These are phyloP conservation scores for Globisporangium acanthophoron DNA, from an alignment of 352 stramenopile genomes.

Conservation along the genomic window DNA sequence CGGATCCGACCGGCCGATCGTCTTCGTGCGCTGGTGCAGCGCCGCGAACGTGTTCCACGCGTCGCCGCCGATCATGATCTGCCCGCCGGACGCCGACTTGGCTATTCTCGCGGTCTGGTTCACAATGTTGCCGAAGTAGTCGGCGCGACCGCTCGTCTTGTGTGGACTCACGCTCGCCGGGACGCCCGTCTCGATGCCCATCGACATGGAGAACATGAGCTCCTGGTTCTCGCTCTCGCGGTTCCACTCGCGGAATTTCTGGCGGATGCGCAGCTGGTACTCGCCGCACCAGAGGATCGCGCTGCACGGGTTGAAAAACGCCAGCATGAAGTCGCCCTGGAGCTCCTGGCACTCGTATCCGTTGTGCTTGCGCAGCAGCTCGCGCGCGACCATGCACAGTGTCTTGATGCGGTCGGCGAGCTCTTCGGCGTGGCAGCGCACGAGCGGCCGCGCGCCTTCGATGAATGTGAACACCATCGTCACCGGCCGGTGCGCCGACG, in stretches of 20 bases:
- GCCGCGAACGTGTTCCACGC: conserved; percentile 66
- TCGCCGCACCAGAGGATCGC: conserved; percentile 84
- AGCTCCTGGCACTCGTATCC: conserved; percentile 87
- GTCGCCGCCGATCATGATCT: conserved; percentile 79
- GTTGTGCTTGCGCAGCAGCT: conserved; percentile 75
- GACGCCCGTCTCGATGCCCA: conserved; percentile 80
- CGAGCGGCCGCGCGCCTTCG: conserved; percentile 72
- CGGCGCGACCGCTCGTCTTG: conserved; percentile 82
- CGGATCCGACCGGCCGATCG: conserved; percentile 34
- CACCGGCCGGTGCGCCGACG: conserved; percentile 67
- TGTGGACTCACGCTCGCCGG: conserved; percentile 83
- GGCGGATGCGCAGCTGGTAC: conserved; percentile 73
- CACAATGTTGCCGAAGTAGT: conserved; percentile 89
- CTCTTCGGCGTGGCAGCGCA: conserved; percentile 78
- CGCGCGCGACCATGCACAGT: conserved; percentile 69
- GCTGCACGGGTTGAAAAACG: conserved; percentile 78
- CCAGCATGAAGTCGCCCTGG: conserved; percentile 87
- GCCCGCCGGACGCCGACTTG: conserved; percentile 71
- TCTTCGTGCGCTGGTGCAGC: conserved; percentile 23
- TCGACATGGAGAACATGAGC: conserved; percentile 84
- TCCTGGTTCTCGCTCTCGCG: conserved; percentile 69
- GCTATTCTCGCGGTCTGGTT: conserved; percentile 86
- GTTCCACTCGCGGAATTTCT: conserved; percentile 78
- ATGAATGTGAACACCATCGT: conserved; percentile 91
- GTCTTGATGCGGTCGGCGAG: conserved; percentile 82